Conservation (phyloP, 805 yeast genomes). For the Teunomyces pallodes region DNA sequence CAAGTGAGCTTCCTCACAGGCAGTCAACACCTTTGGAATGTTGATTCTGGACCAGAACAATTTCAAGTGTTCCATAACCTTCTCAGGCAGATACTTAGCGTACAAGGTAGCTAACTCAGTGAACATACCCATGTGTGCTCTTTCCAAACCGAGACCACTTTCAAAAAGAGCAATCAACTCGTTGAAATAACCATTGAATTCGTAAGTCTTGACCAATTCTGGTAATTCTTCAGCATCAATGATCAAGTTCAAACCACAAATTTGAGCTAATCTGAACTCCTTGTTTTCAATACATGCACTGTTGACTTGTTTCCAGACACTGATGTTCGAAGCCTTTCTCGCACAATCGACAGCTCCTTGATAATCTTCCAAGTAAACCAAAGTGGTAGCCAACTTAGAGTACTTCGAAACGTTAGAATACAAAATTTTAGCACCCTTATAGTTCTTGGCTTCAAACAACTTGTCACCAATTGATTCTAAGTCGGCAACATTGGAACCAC, state of each 20-base stretch:
- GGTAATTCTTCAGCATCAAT: conserved; percentile 97
- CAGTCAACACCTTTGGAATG: conserved; percentile 94
- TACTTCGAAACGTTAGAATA: conserved; percentile 87
- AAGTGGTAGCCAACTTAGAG: conserved; percentile 93
- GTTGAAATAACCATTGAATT: conserved; percentile 84
- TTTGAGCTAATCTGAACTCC: conserved; percentile 96
- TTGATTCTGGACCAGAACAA: conserved; percentile 97
- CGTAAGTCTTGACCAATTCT: conserved; percentile 83
- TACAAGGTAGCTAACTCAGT: conserved; percentile 91
- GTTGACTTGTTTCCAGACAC: conserved; percentile 97
- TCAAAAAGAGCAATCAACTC: conserved; percentile 91
- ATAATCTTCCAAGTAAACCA: conserved; percentile 87
- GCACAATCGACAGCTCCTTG: conserved; percentile 99
- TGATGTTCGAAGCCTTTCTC: conserved; percentile 89
- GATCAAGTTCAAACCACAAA: conserved; percentile 95
- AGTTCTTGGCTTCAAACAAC: conserved; percentile 74
- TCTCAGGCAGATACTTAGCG: conserved; percentile 84
- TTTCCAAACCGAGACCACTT: conserved; percentile 92
- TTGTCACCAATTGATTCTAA: conserved; percentile 90
- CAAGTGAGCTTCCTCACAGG: conserved; percentile 88
- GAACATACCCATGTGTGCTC: conserved; percentile 99
- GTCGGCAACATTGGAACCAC: conserved; percentile 90
- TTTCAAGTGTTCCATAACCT: conserved; percentile 93
- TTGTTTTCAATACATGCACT: conserved; percentile 93
- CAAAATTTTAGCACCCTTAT: conserved; percentile 88